A percentile compares a stretch with the other conserved stretches of the same genome.
Evolutionary conservation across 108 stramenopile species (phyloP).

Genomic region (Stephanodiscus minutulus): DNA sequence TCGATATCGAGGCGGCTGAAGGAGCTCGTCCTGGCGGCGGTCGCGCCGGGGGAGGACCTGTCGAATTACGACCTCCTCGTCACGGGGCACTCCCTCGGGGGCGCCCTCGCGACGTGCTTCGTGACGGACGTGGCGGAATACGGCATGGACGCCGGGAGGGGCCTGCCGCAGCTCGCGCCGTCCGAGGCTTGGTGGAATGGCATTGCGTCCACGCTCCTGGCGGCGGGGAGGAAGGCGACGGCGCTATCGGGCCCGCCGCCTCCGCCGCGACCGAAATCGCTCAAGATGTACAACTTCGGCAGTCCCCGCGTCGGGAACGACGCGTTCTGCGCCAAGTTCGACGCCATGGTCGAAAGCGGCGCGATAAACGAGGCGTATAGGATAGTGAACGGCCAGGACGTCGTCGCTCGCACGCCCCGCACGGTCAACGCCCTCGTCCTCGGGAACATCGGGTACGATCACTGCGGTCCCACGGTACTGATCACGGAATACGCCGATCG

Average conservation of each 20-base stretch:
- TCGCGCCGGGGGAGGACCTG: constrained; percentile 59
- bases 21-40: constrained; percentile 70
- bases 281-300: constrained; percentile 84
- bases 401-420: constrained; percentile 83
- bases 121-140: constrained; percentile 75
- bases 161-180: constrained; percentile 63
- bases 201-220: constrained; percentile 60
- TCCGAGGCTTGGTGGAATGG: constrained; percentile 85
- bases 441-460: constrained; percentile 79
- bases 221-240: constrained; percentile 43
- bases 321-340: constrained; percentile 67
- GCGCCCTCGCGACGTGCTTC: constrained; percentile 82
- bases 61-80: constrained; percentile 75
- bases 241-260: constrained; percentile 30
- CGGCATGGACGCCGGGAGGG: constrained; percentile 78
- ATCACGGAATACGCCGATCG: constrained; percentile 48
- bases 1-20: constrained; percentile 82
- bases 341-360: constrained; percentile 56
- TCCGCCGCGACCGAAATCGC: constrained; percentile 73
- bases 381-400: constrained; percentile 83
- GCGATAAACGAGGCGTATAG: constrained; percentile 72
- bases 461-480: constrained; percentile 77
- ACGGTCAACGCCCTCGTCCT: constrained; percentile 66
- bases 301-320: constrained; percentile 83
- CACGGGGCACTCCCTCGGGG: constrained; percentile 84